Base-by-base conservation (phyloP, 1,139 yeast genomes). In the Geotrichum macrosporum region DNA sequence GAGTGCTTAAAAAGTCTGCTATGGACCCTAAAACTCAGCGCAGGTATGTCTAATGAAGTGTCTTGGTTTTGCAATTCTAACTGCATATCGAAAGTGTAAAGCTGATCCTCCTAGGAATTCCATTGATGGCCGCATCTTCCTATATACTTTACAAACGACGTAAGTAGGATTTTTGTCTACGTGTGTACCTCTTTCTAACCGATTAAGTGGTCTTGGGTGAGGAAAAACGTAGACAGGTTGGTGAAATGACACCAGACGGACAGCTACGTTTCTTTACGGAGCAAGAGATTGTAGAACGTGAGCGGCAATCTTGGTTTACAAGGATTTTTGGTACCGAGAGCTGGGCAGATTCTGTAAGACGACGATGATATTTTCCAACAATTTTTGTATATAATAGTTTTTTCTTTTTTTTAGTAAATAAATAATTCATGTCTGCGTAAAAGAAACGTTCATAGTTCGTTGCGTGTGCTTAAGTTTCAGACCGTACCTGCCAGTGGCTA, bases 241-340 rank as follows among this genome's bases (percentile, higher is more conserved):
- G 80, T 5, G 78, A 73, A 47, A 64, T 68, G 48, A 68, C 75
- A 46, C 68, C 71, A 0, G 78, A 74, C 49, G 79, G 79, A 0
- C 65, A 72, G 2, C 62, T 74, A 5, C 63, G 76, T 20, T 59
- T 69, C 47, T 76, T 74, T 58, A 61, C 67, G 6, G 71, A 68
- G 16, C 70, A 70, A 35, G 80, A 76, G 54, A 68, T 64, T 43
- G 51, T 57, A 4, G 62, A 62, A 46, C 59, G 64, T 12, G 73
- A 73, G 50, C 54, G 57, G 41, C 57, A 65, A 35, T 61, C 70
- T 16, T 65, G 70, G 69, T 48, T 70, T 19, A 70, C 74, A 0
- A 56, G 59, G 46, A 52, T 73, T 3, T 74, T 74, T 57, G 78
- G 78, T 12, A 64, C 65, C 15, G 72, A 67, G 26, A 36, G 42